Base-by-base conservation (phyloP, 2,329 filamentous ascomycete genomes). In the Sclerotinia spermophila region DNA sequence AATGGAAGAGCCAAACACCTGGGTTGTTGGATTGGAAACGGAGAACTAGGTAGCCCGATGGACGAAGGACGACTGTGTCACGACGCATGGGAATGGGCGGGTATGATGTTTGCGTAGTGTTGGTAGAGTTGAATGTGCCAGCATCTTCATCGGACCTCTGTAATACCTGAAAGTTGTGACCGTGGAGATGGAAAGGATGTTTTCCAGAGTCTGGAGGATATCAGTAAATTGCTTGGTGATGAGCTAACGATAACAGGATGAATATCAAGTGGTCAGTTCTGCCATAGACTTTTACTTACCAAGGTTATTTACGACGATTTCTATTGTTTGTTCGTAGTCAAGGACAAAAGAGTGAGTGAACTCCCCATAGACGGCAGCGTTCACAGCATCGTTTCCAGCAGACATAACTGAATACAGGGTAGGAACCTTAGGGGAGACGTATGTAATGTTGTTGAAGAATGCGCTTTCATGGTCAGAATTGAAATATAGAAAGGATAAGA, bases 161-260 rank as follows among this genome's bases (percentile, higher is more conserved):
- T 48, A 93, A 78, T 5, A 90, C 83, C 76, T 92, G 91, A 82
- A 94, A 94, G 6, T 88, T 81, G 66, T 92, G 91, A 0, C 92
- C 92, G 82, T 96, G 94, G 2, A 96, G 81, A 81, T 92, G 89
- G 82, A 90, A 90, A 0, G 89, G 93, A 77, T 94, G 91, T 30
- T 88, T 89, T 58, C 92, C 82, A 67, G 83, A 76, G 76, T 95
- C 92, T 78, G 58, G 17, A 40, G 13, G n/a, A 13, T 24, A 15
- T 58, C 35, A 53, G 51, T 40, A 3, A 17, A 27, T n/a, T 38
- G 11, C 6, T 38, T 73, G 56, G 72, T 55, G 40, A 55, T 59
- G 38, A 13, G 10, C 2, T 53, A 27, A 5, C 48, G 33, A 6
- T n/a, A 33, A 33, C 3, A 11, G 17, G 8, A 5, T 33, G 24